These are phyloP conservation scores for Apiospora saccharicola DNA, from an alignment of 2,329 filamentous ascomycete genomes.

Conservation along the genomic window DNA sequence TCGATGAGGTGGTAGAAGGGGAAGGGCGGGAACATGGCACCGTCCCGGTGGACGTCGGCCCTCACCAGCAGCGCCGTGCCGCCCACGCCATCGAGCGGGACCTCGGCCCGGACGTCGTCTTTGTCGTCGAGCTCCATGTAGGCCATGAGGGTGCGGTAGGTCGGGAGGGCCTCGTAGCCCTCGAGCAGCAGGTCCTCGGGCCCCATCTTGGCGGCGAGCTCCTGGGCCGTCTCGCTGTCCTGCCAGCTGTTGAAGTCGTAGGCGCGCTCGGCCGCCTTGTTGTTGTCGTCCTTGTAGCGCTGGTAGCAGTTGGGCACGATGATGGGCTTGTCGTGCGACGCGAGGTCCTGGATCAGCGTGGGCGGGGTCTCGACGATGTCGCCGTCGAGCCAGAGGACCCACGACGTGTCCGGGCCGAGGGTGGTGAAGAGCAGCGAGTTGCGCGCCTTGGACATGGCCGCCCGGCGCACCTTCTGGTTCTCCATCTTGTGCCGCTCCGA, in stretches of 20 bases:
- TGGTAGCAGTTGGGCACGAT: slow-evolving; percentile 97
- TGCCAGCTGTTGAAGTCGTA: slow-evolving; percentile 99
- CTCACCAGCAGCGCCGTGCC: slow-evolving; percentile 93
- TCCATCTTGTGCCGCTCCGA: slow-evolving; percentile 88
- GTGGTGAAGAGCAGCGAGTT: slow-evolving; percentile 97
- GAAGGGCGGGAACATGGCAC: slow-evolving; percentile 98
- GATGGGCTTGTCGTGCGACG: slow-evolving; percentile 85
- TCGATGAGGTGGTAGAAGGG: slow-evolving; percentile 97
- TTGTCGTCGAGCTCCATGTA: slow-evolving; percentile 69
- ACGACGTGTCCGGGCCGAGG: slow-evolving; percentile 86
- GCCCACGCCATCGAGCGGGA: slow-evolving; percentile 90
- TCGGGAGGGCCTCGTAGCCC: slow-evolving; percentile 92
- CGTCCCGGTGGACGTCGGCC: slow-evolving; percentile 94
- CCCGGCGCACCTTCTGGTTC: slow-evolving; percentile 85
- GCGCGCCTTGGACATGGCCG: slow-evolving; percentile 90
- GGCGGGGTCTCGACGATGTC: slow-evolving; percentile 91
- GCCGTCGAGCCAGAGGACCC: slow-evolving; percentile 95
- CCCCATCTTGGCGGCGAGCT: slow-evolving; percentile 80
- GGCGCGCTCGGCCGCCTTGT: slow-evolving; percentile 76
- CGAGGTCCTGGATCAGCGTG: slow-evolving; percentile 89
- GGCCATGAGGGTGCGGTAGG: slow-evolving; percentile 91
- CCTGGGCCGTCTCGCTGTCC: slow-evolving; percentile 81
- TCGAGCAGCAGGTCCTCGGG: slow-evolving; percentile 93
- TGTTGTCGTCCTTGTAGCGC: slow-evolving; percentile 77
- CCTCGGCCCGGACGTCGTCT: slow-evolving; percentile 66